Base-by-base conservation (phyloP, 179 eudicot species). In the Amaranthus tricolor region DNA sequence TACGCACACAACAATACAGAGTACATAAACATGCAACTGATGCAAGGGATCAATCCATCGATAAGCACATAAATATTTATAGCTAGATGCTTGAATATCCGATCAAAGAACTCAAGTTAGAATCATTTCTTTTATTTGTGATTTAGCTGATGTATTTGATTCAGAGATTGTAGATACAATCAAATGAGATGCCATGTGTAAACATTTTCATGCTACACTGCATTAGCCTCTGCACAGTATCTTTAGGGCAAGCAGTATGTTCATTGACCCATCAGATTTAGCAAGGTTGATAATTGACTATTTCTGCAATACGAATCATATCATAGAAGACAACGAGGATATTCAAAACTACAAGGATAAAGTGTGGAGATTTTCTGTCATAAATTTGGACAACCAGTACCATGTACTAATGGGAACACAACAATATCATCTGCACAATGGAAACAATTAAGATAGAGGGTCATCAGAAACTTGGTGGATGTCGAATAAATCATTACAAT, bases 121-220 rank as follows among this genome's bases (percentile, higher is more conserved):
- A 62, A 31, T 62, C 62, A 58, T 62, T 62, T 62, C 65, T 24
- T 0, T 24, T 45, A 47, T 16, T 0, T 65, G n/a, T 8, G 16
- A 62, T 21, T 20, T 62, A 11, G 14, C 11, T 31, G 21, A 11
- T 62, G 5, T 6, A 21, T 62, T 10, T 9, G 65, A 31, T 24
- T 62, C 43, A 40, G 62, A 71, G 56, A 77, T 71, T 68, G 8
- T 13, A 3, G 13, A 86, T 85, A 86, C 54, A 74, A 47, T 60
- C 49, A 70, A 13, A 65, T 47, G 68, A 49, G 14, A 19, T 50
- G 15, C 4, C 15, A 47, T 19, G 1, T 49, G 1, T 14, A 44
- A 19, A 64, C 21, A 21, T 64, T 64, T 20, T 45, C 51, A 45
- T 64, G 15, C 50, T 40, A 45, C 21, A 16, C 5, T 44, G 67